phyloP scores from a whole-genome alignment of 768 basidiomycete species.

The Auriscalpium orientale region DNA sequence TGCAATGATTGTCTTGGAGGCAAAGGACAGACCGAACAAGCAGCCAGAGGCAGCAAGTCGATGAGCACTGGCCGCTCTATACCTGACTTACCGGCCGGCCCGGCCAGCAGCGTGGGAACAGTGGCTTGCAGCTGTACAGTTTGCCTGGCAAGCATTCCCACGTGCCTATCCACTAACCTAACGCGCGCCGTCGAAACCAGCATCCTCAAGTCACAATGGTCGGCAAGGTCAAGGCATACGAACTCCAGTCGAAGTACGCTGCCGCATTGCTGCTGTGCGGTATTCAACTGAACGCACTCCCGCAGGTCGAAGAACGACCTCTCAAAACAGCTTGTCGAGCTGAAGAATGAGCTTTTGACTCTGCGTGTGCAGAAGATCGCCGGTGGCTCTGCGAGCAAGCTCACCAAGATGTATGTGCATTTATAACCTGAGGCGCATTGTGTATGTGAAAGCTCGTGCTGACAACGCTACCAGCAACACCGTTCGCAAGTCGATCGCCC shows the following conservation, averaged over 20 bases:
- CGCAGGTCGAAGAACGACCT: conserved; percentile 93
- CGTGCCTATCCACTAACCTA: background rate
- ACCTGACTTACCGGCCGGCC: too few species aligned
- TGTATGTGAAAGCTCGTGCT: background rate
- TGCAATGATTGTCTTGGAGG: too few species aligned
- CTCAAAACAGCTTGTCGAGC: conserved; percentile 84
- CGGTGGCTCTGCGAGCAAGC: conserved; percentile 89
- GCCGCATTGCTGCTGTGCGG: background rate
- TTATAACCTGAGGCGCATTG: background rate
- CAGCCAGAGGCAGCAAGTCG: too few species aligned
- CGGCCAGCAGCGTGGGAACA: too few species aligned
- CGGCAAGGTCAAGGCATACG: conserved; percentile 92
- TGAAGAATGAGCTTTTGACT: conserved; percentile 90
- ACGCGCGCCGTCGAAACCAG: background rate
- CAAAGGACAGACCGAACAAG: too few species aligned
- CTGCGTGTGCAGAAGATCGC: conserved; percentile 98
- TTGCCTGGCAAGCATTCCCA: too few species aligned
- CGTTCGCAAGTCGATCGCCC: conserved; percentile 98
- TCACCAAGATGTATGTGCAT: conserved; percentile 87
- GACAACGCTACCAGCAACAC: conserved; percentile 52
- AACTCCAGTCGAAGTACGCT: conserved; percentile 89
- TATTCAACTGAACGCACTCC: background rate
- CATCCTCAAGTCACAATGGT: conserved; percentile 49
- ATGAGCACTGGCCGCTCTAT: too few species aligned
- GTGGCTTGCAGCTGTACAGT: too few species aligned